Conservation (phyloP, 1,139 yeast species). For the Suhomyces kunorum region DNA sequence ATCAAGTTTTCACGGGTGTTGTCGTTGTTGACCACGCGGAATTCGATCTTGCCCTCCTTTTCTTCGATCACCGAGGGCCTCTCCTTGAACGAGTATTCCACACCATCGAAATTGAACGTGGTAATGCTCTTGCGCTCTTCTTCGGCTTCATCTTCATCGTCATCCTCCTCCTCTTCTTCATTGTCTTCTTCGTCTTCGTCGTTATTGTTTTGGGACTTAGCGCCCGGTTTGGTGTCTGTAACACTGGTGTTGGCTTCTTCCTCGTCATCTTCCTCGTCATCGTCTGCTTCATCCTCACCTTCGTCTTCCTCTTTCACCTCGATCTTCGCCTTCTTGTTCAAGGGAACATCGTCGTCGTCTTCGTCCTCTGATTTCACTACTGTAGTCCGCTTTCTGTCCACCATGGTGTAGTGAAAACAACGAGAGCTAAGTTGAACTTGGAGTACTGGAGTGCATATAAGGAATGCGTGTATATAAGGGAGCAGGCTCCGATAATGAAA, state of each 20-base stretch:
- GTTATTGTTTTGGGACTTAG: slow-evolving; percentile 16
- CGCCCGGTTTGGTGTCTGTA: slow-evolving; percentile 14
- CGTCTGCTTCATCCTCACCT: slow-evolving; percentile 16
- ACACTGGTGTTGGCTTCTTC: slow-evolving; percentile 15
- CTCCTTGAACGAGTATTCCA: slow-evolving; percentile 82
- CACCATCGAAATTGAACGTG: slow-evolving; percentile 63
- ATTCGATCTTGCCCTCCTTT: slow-evolving; percentile 86
- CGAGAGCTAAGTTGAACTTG: neutral
- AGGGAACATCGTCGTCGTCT: slow-evolving; percentile 36
- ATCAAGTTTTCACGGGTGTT: slow-evolving; percentile 83
- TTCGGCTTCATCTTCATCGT: slow-evolving; percentile 54
- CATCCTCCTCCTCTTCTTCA: slow-evolving; percentile 38
- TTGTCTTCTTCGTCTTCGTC: slow-evolving; percentile 22
- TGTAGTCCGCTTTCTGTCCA: slow-evolving; percentile 33
- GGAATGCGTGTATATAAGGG: neutral
- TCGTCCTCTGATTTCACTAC: slow-evolving; percentile 26
- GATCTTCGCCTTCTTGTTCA: slow-evolving; percentile 33
- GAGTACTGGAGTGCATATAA: neutral
- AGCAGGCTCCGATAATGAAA: too few species aligned
- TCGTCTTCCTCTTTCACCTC: slow-evolving; percentile 20
- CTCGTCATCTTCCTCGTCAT: slow-evolving; percentile 17
- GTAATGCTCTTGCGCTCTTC: slow-evolving; percentile 49
- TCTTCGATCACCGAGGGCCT: slow-evolving; percentile 94
- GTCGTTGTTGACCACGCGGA: slow-evolving; percentile 94
- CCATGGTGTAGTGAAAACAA: slow-evolving; percentile 22